Base-by-base conservation (phyloP, 2,329 filamentous ascomycete species). In the Talaromyces sp. region DNA sequence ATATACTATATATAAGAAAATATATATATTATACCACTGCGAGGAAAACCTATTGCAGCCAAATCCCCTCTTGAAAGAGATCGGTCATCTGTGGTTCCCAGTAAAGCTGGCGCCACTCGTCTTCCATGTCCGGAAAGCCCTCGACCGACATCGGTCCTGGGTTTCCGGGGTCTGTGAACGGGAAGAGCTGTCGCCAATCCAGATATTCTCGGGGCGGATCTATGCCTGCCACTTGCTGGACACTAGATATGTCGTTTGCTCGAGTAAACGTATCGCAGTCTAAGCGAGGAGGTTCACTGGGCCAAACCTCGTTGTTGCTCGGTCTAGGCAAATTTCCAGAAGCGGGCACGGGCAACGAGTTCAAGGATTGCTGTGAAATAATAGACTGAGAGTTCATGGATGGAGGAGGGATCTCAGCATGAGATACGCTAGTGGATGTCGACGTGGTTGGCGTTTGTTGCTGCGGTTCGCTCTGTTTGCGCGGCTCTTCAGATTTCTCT, bases 21-120 rank as follows among this genome's bases (percentile, higher is more conserved):
- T 3, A 35, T 6, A 35, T 6, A 17, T 14, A 6, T 6, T 17
- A 35, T 35, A 17, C 13, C 4, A 35, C 14, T 35, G 14, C 14
- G 4, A 14, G 13, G 2, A 32, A 35, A 17, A 7, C 3, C 55
- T 43, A 58, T 68, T 74, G 73, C 61, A 76, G 70, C 75, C 75
- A 77, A 21, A 71, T 70, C 26, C 72, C 72, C 60, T 78, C 75
- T 55, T 73, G 72, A 26, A 78, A 68, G 35, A 77, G 68, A 64
- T 77, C 75, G 17, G 74, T 69, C 72, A 78, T 73, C 2, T 73
- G 74, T 1, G 74, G 73, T 58, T 78, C 75, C 62, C 77, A 74
- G 58, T 78, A 78, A 9, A 78, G 72, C 62, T 77, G 75, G n/a
- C 76, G 71, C 76, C 76, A 78, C 65, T 78, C 76, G 46, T 77